phyloP scores from a whole-genome alignment of 2,329 filamentous ascomycete species.

The Neonectria coccinea region DNA sequence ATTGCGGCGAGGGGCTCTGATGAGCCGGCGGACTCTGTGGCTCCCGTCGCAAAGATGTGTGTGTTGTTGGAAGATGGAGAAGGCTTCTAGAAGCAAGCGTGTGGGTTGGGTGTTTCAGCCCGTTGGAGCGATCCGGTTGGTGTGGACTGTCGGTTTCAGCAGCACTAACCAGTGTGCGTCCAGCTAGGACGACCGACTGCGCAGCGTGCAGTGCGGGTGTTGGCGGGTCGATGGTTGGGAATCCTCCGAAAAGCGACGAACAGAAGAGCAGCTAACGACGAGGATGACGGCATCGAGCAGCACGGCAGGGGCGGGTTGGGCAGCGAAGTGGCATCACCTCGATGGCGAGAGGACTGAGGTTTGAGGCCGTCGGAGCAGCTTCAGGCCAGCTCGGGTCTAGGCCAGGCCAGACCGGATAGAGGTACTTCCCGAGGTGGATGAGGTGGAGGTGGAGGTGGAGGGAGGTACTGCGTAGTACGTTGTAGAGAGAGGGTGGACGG shows the following conservation, averaged over 20 bases:
- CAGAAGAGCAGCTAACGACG: slow-evolving; percentile 27
- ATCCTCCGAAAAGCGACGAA: slow-evolving; percentile 39
- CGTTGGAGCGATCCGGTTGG: slow-evolving; percentile 34
- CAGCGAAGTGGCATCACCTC: slow-evolving; percentile 35
- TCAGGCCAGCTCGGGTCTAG: slow-evolving; percentile 38
- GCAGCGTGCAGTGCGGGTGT: slow-evolving; percentile 6
- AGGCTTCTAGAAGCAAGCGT: slow-evolving; percentile 44
- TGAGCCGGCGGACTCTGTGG: slow-evolving; percentile 20
- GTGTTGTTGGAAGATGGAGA: slow-evolving; percentile 35
- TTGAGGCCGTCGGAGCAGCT: slow-evolving; percentile 45
- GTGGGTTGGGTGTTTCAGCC: slow-evolving; percentile 45
- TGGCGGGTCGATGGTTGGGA: slow-evolving; percentile 38
- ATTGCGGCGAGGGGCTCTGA: slow-evolving; percentile 8
- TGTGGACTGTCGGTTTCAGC: slow-evolving; percentile 35
- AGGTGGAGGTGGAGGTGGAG: slow-evolving; percentile 24
- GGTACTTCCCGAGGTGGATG: slow-evolving; percentile 37
- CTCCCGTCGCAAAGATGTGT: slow-evolving; percentile 22
- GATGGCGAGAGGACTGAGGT: slow-evolving; percentile 41
- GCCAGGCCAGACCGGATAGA: slow-evolving; percentile 32
- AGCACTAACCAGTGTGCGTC: slow-evolving; percentile 31
- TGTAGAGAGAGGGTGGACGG: slow-evolving; percentile 35
- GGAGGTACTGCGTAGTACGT: slow-evolving; percentile 29
- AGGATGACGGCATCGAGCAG: slow-evolving; percentile 39
- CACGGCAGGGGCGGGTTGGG: slow-evolving; percentile 19
- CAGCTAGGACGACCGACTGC: background rate